Evolutionary conservation across 768 basidiomycete species (phyloP).

Genomic region (Crassisporium funariophilum): DNA sequence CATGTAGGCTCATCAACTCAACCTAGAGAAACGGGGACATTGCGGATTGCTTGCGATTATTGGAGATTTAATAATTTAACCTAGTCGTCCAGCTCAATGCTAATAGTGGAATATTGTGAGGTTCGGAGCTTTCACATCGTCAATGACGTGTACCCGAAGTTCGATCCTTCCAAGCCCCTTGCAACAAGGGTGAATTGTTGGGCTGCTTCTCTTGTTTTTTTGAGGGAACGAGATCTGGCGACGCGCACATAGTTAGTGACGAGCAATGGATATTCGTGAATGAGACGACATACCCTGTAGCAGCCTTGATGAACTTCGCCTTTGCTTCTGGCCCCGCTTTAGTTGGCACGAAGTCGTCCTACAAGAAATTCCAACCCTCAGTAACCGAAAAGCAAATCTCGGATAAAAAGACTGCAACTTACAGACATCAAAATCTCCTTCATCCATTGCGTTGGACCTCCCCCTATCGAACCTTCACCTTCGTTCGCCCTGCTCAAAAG

Average conservation of each 20-base stretch:
- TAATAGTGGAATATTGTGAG: no score
- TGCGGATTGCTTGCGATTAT: no score
- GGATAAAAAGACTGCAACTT: conserved; percentile 12
- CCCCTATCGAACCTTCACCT: conserved; percentile 30
- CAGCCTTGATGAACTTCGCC: conserved; percentile 72
- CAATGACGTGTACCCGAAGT: conserved; percentile 80
- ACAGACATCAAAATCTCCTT: conserved; percentile 70
- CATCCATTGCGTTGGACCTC: conserved; percentile 64
- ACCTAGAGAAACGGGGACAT: no score
- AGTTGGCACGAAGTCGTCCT: conserved; percentile 76
- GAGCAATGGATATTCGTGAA: background rate
- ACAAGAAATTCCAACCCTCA: background rate
- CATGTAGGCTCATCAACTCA: no score
- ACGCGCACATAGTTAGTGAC: background rate
- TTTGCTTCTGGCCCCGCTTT: conserved; percentile 78
- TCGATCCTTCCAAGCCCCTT: conserved; percentile 80
- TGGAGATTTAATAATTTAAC: no score
- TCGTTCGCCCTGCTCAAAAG: conserved; percentile 54
- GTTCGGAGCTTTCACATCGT: conserved; percentile 47
- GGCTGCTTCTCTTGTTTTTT: conserved; percentile 78
- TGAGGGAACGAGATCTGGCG: conserved; percentile 67
- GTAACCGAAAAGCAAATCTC: background rate
- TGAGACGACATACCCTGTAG: conserved; percentile 54
- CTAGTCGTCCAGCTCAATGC: no score
- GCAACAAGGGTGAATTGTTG: conserved; percentile 87